Base-by-base conservation (phyloP, 1,139 yeast species). In the Saccharomyces hybrid region DNA sequence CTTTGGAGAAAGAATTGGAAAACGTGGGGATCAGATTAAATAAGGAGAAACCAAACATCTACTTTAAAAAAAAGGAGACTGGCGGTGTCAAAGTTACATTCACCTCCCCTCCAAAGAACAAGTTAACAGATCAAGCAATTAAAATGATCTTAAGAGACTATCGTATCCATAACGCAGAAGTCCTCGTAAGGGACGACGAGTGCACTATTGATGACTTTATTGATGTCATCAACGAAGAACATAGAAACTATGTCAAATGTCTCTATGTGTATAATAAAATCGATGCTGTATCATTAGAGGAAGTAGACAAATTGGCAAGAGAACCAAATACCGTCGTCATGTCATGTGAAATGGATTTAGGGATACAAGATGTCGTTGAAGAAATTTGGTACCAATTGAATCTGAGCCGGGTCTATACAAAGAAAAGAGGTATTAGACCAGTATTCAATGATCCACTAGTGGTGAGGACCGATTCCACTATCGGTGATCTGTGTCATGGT, bases 231-330 rank as follows among this genome's bases (percentile, higher is more conserved):
- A 91, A 93, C 69, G 95, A 88, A 53, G 82, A 82, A 56, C 95
- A 88, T 70, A 82, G 95, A 57, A 84, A 88, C 14, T 93, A 93
- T 70, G 86, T 90, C 71, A 90, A 88, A 62, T 93, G 98, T 71
- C 78, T 93, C 42, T 93, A 93, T 67, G 96, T 88, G 27, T 93
- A 90, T 77, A 93, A 93, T 76, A 93, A 93, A 78, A 82, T 91
- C 53, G 99, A 93, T 71, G 90, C 97, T 0, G 97, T 93, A 6
- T 88, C 97, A 1, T 75, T 93, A 55, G 99, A 93, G 70, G 99
- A 93, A 68, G 88, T 89, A 54, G 97, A 93, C 71, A 76, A 96
- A 54, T 77, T 93, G 57, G 98, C 98, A 1, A 79, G 96, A 62
- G 88, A 84, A 65, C 96, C 96, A 46, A 83, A 91, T 69, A 89